phyloP scores from a whole-genome alignment of 2,329 filamentous ascomycete genomes.

The Arthrobotrys musiformis region DNA sequence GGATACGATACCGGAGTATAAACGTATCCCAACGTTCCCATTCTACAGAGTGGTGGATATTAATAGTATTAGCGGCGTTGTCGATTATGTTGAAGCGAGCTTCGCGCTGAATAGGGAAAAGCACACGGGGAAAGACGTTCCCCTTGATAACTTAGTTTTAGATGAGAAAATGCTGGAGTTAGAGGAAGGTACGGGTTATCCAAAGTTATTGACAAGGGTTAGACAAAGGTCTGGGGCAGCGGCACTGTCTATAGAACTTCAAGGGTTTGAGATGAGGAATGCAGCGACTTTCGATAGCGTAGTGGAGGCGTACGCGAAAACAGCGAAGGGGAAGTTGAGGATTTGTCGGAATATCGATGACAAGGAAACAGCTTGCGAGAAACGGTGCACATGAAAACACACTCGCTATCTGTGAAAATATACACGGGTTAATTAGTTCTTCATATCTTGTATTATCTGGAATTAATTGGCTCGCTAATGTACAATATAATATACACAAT shows the following conservation, averaged over 20 bases:
- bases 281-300: constrained; percentile 12
- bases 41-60: constrained; percentile 50
- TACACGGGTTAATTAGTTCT: not conserved
- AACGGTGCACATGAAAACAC: constrained; percentile 30
- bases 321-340: constrained; percentile 14
- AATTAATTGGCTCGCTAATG: constrained; percentile 37
- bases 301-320: not conserved
- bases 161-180: constrained; percentile 29
- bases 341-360: constrained; percentile 51
- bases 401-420: not conserved
- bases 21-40: constrained; percentile 38
- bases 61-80: constrained; percentile 21
- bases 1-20: constrained; percentile 44
- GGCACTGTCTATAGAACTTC: constrained; percentile 20
- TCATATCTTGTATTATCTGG: not conserved
- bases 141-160: not conserved
- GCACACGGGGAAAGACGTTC: constrained; percentile 23
- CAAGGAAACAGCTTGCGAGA: constrained; percentile 41
- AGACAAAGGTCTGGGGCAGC: not conserved
- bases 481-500: constrained; percentile 40
- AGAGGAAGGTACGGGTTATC: constrained; percentile 17
- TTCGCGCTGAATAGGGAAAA: constrained; percentile 51
- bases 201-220: constrained; percentile 30
- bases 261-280: constrained; percentile 46
- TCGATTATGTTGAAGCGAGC: constrained; percentile 47